Base-by-base conservation (phyloP, 148 eudicot species). In the Diospyros lotus region DNA sequence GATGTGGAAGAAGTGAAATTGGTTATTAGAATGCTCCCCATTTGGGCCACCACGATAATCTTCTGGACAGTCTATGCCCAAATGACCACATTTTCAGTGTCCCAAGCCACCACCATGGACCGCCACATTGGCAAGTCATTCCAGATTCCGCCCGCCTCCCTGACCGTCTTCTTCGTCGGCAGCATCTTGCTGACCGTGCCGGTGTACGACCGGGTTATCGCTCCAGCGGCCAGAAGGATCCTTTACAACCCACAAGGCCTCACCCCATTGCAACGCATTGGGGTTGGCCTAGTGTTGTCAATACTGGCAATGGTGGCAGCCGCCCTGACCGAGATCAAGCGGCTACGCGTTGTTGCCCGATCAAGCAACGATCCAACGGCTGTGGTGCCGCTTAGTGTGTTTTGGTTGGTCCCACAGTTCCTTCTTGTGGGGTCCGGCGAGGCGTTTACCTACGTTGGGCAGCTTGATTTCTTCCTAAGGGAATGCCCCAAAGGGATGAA, bases 401-500 rank as follows among this genome's bases (percentile, higher is more conserved):
- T 94, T 50, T 90, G 90, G 89, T 79, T 94, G 8, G 61, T 84
- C 42, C 98, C 98, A 1, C 98, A 94, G 48, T 92, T 89, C 79
- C 69, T 90, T 66, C 65, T 90, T 0, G 94, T 87, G 40, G 98
- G 98, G 54, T 83, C 98, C 2, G 98, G 98, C 4, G 98, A 90
- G 83, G 98, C 98, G 0, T 92, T 94, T 40, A 92, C 87, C 0
- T 94, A 94, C 76, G 85, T 87, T 0, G 98, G 98, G 2, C 98
- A 94, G 69, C 90, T 94, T 1, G 97, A 94, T 73, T 93, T 66
- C 44, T 66, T 66, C 69, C 69, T 93, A 46, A 83, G 93, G 83
- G 97, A 93, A 82, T 93, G 98, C 48, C 98, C 98, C 0, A 91
- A 89, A 43, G 98, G 98, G 73, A 93, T 93, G 98, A 93, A 93